Conservation (phyloP, 2,329 filamentous ascomycete species). For the Clonostachys sp. region DNA sequence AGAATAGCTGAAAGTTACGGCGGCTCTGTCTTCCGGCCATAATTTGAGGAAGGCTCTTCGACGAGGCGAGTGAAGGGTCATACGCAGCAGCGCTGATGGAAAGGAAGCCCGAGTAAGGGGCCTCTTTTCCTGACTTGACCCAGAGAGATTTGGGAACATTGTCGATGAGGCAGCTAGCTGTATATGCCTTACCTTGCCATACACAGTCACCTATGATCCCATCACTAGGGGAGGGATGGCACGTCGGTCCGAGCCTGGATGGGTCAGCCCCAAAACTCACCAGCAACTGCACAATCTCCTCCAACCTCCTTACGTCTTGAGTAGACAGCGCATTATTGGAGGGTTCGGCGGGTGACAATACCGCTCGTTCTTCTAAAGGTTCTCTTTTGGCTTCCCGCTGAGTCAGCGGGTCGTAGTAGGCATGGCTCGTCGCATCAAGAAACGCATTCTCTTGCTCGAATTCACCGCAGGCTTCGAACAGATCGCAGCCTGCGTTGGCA, state of each 20-base stretch:
- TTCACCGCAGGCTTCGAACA: constrained; percentile 2
- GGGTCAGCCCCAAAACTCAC: background rate
- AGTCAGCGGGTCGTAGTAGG: background rate
- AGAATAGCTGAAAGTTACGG: background rate
- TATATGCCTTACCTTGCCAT: background rate
- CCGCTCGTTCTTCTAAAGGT: background rate
- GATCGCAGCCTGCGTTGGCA: background rate
- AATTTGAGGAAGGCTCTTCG: background rate
- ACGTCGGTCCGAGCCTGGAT: background rate
- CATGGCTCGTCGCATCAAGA: background rate
- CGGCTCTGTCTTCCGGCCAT: background rate
- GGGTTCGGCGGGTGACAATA: background rate
- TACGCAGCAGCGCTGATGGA: background rate
- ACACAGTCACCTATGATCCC: background rate
- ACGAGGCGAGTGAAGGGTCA: background rate
- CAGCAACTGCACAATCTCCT: background rate
- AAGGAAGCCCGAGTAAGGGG: background rate
- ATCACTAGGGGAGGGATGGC: background rate
- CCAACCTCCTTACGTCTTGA: background rate
- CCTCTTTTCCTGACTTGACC: background rate
- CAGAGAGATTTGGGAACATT: background rate
- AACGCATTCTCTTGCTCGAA: background rate
- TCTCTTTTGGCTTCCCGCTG: background rate
- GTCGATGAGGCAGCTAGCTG: background rate
- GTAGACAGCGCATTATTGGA: background rate